Conservation (phyloP, 192 early-diverging fungal species). For the Phlyctochytrium bullatum region DNA sequence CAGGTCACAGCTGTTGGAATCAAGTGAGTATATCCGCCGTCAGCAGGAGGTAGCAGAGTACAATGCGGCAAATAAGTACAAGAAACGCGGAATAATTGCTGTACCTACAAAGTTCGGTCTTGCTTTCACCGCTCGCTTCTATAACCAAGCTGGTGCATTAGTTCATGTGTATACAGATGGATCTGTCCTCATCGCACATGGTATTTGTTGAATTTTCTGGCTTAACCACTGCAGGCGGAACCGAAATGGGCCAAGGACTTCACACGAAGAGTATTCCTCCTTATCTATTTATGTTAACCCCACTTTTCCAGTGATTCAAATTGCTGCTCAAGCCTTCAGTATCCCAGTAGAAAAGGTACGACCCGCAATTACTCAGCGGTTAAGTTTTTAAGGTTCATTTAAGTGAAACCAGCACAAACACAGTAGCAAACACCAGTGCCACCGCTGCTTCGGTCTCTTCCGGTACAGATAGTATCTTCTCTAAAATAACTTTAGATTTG, state of each 20-base stretch:
- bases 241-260: conserved; percentile 92
- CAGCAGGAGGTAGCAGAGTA: conserved; percentile 60
- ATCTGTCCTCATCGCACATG: conserved; percentile 74
- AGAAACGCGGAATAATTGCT: conserved; percentile 74
- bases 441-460: conserved; percentile 77
- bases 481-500: conserved; percentile 45
- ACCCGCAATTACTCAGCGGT: no score
- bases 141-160: conserved; percentile 83
- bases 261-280: conserved; percentile 76
- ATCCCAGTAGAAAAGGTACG: conserved; percentile 62
- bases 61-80: conserved; percentile 68
- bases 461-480: conserved; percentile 9
- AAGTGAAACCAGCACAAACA: conserved; percentile 73
- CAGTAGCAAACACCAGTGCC: conserved; percentile 73
- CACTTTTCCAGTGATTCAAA: conserved; percentile 59
- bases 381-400: no score
- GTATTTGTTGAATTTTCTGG: no score
- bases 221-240: no score
- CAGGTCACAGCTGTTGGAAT: conserved; percentile 51
- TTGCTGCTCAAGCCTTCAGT: conserved; percentile 78
- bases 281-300: not conserved
- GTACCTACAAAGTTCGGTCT: conserved; percentile 86
- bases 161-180: conserved; percentile 87
- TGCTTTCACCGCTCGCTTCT: conserved; percentile 67
- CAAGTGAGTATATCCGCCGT: conserved; percentile 51